Percentiles rank a stretch among this genome's conserved stretches.
Conservation (phyloP, 139 green algal genomes). For the Edaphochlamys debaryana region DNA sequence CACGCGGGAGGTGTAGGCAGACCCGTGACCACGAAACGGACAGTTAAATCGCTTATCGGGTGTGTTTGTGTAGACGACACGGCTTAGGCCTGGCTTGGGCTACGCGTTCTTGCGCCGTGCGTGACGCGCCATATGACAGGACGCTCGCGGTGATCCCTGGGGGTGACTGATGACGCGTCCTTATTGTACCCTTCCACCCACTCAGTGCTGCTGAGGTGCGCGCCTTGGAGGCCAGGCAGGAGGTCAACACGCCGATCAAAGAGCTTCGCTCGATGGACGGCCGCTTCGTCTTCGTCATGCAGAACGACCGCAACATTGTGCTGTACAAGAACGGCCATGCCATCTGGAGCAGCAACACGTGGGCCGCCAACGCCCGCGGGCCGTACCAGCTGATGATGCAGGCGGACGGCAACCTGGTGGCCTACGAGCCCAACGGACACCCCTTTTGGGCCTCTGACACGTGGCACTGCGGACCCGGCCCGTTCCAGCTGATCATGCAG, state of each 20-base stretch:
- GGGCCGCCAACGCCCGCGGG: neutral
- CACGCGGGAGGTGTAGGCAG: no score
- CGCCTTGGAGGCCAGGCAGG: no score
- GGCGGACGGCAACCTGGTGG: neutral
- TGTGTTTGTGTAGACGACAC: no score
- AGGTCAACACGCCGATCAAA: no score
- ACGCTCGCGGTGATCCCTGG: no score
- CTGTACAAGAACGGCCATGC: neutral
- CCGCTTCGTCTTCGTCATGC: neutral
- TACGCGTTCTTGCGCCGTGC: no score
- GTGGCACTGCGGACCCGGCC: neutral
- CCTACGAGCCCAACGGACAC: neutral
- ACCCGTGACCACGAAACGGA: no score
- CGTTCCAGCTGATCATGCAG: neutral
- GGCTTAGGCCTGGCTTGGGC: no score
- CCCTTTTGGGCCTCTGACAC: neutral
- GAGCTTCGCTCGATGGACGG: neutral
- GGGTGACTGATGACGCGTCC: neutral
- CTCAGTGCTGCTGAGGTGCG: no score
- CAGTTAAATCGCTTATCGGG: no score
- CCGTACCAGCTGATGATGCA: neutral
- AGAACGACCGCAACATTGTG: constrained; percentile 1
- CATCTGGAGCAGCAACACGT: neutral
- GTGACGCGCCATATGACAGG: no score
- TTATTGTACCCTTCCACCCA: no score